Conservation (phyloP, 2,329 filamentous ascomycete species). For the Cytospora piceicola region DNA sequence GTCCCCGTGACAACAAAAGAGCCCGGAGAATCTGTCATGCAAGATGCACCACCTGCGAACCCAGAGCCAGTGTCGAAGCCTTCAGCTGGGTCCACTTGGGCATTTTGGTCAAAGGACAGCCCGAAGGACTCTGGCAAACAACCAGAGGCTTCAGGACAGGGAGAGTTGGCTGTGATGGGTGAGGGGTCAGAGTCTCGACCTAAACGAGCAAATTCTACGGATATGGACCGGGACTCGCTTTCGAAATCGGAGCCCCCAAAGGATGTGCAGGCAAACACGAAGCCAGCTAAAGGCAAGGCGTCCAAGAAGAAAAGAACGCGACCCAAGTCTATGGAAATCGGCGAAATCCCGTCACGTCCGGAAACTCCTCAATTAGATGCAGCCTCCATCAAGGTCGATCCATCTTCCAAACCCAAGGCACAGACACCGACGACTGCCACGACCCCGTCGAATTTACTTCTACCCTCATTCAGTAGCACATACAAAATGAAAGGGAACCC, state of each 20-base stretch:
- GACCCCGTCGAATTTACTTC: slow-evolving; percentile 63
- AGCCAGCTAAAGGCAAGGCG: slow-evolving; percentile 36
- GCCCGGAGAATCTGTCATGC: slow-evolving; percentile 47
- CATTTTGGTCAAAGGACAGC: slow-evolving; percentile 74
- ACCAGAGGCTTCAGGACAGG: slow-evolving; percentile 44
- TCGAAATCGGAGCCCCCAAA: slow-evolving; percentile 39
- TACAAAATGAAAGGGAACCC: slow-evolving; percentile 70
- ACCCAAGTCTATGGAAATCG: slow-evolving; percentile 53
- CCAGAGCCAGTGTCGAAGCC: slow-evolving; percentile 43
- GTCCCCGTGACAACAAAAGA: slow-evolving; percentile 35
- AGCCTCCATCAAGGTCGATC: slow-evolving; percentile 34
- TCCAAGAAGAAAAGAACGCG: slow-evolving; percentile 50
- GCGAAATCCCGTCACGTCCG: slow-evolving; percentile 44
- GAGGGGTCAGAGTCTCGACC: slow-evolving; percentile 61
- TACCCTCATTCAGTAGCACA: slow-evolving; percentile 71
- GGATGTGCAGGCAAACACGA: slow-evolving; percentile 39
- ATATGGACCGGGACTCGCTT: slow-evolving; percentile 40
- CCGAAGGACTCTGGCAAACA: slow-evolving; percentile 41
- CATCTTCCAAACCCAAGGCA: slow-evolving; percentile 38
- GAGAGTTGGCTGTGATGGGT: slow-evolving; percentile 60
- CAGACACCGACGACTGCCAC: slow-evolving; percentile 49
- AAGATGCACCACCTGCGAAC: slow-evolving; percentile 45
- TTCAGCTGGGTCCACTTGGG: slow-evolving; percentile 71
- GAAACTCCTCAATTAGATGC: slow-evolving; percentile 41
- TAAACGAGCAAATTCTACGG: slow-evolving; percentile 49